Base-by-base conservation (phyloP, 306 rosid genomes). In the Betula pendula region DNA sequence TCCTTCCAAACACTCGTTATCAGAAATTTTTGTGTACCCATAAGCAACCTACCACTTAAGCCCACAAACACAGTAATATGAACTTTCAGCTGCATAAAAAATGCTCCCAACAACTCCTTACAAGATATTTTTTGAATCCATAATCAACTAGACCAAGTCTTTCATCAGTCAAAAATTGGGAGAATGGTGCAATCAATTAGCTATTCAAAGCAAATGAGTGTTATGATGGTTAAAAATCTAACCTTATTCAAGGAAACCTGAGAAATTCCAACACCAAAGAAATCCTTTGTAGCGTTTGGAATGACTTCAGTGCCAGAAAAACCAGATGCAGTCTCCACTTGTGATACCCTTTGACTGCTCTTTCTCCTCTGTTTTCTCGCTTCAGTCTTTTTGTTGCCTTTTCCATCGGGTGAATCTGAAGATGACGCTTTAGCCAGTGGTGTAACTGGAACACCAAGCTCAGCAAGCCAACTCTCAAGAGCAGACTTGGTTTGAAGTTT, bases 401-500 rank as follows among this genome's bases (percentile, higher is more conserved):
- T 92, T 59, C 93, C 97, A 84, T 90, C 97, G 27, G 82, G 74
- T 22, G 48, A 60, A 38, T 29, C 49, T 49, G 89, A 80, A 76
- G 87, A 80, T 5, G 86, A 84, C 68, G 72, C 91, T 49, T 82
- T 88, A 78, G 16, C 84, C 73, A 14, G 71, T 44, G 80, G 65
- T 47, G 84, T 84, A 25, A 87, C 84, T 51, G 90, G 90, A 83
- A 82, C 70, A 77, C 98, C 96, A 62, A 92, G 93, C 62, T 87
- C 95, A 17, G 78, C 89, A 81, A 95, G 98, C 3, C 91, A 90
- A 75, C 85, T 87, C 86, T 92, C 87, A 9, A 95, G 88, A 66
- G 67, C 85, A 17, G 77, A 51, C 82, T 85, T 89, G 0, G 93
- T 88, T 79, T 85, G 83, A 80, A 94, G 97, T 90, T 94, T 94